phyloP scores from a whole-genome alignment of 2,329 filamentous ascomycete species.

The Purpureocillium lavendulum region DNA sequence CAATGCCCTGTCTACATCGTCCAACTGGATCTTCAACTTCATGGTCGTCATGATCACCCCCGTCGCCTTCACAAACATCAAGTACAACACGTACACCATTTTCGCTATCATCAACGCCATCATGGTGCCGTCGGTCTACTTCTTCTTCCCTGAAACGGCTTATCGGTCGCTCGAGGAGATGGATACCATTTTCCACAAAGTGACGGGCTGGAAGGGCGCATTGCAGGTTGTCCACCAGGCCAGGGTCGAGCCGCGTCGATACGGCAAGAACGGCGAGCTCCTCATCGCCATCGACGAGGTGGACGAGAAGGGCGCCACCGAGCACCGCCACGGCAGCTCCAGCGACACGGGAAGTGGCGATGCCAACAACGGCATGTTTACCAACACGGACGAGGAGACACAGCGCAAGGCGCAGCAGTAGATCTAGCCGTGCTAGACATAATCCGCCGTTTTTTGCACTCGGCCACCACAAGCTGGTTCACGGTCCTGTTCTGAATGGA shows the following conservation, averaged over 20 bases:
- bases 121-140: slow-evolving; percentile 49
- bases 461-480: too few relatives aligned
- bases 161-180: slow-evolving; percentile 59
- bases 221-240: slow-evolving; percentile 28
- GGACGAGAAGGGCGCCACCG: slow-evolving; percentile 25
- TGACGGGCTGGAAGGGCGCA: slow-evolving; percentile 30
- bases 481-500: too few relatives aligned
- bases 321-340: slow-evolving; percentile 18
- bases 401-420: slow-evolving; percentile 13
- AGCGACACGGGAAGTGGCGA: slow-evolving; percentile 14
- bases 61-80: slow-evolving; percentile 47
- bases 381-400: slow-evolving; percentile 24
- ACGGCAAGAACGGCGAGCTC: slow-evolving; percentile 51
- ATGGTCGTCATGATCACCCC: slow-evolving; percentile 57
- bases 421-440: background rate
- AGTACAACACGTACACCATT: slow-evolving; percentile 54
- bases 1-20: slow-evolving; percentile 45
- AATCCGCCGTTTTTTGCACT: background rate
- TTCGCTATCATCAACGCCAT: slow-evolving; percentile 58
- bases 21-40: slow-evolving; percentile 58
- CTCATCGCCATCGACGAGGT: slow-evolving; percentile 37
- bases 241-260: slow-evolving; percentile 41
- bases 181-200: slow-evolving; percentile 55
- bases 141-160: slow-evolving; percentile 58
- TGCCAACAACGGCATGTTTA: slow-evolving; percentile 18